phyloP scores from a whole-genome alignment of 2,329 filamentous ascomycete species.

The Aspergillus arachidicola region DNA sequence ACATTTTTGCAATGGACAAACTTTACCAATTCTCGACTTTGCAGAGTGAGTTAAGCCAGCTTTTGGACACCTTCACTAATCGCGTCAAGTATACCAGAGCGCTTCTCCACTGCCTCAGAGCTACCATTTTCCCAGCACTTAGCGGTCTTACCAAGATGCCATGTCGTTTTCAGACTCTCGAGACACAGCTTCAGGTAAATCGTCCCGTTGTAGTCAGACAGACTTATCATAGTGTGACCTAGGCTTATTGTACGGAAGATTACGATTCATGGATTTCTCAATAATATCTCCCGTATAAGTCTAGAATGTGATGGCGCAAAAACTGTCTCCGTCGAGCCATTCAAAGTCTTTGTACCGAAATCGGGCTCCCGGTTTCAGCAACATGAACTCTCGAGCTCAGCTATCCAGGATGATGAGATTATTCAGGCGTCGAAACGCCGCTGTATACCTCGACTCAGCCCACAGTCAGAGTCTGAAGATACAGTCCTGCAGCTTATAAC shows the following conservation, averaged over 20 bases:
- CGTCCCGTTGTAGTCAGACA: not conserved
- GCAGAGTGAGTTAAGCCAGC: constrained; percentile 33
- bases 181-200: constrained; percentile 38
- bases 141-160: constrained; percentile 25
- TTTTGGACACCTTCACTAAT: constrained; percentile 31
- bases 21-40: constrained; percentile 27
- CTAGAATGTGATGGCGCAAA: not conserved
- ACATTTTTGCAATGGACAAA: constrained; percentile 30
- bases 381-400: constrained; percentile 7
- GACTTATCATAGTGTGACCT: not conserved
- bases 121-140: constrained; percentile 30
- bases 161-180: constrained; percentile 23
- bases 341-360: constrained; percentile 1
- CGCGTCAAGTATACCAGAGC: constrained; percentile 20
- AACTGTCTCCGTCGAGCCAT: not conserved
- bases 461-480: constrained; percentile 35
- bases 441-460: constrained; percentile 36
- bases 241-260: constrained; percentile 26
- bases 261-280: constrained; percentile 25
- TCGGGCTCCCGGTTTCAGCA: constrained; percentile 13
- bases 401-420: constrained; percentile 20
- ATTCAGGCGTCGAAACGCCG: constrained; percentile 37
- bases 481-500: constrained; percentile 36
- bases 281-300: not conserved
- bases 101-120: constrained; percentile 26